phyloP scores from a whole-genome alignment of 257 asterid genomes.

The Ligustrum vulgare region DNA sequence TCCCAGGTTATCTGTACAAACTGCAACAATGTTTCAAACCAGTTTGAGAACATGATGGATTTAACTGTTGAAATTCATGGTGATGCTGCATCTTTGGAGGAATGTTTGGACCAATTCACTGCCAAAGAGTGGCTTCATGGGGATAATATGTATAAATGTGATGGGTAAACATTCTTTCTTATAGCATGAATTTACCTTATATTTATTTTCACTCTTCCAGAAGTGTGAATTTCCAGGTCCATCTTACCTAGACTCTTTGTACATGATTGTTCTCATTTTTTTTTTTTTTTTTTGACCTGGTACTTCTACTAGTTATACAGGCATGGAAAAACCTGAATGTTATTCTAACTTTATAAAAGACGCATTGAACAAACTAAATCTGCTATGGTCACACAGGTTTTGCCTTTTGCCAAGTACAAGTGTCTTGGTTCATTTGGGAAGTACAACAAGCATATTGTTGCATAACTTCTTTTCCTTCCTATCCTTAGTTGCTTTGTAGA shows the following conservation, averaged over 20 bases:
- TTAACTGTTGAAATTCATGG: constrained; percentile 98
- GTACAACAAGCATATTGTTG: background rate
- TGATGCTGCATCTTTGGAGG: constrained; percentile 91
- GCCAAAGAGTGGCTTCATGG: constrained; percentile 92
- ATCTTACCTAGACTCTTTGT: background rate
- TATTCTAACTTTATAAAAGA: background rate
- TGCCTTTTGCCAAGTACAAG: background rate
- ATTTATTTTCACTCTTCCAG: background rate
- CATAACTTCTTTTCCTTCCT: constrained; percentile 5
- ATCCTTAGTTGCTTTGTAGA: background rate
- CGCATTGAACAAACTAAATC: background rate
- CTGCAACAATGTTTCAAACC: constrained; percentile 83
- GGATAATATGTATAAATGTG: constrained; percentile 97
- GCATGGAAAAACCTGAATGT: background rate
- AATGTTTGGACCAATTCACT: constrained; percentile 96
- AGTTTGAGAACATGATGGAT: constrained; percentile 97
- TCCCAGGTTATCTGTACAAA: constrained; percentile 85
- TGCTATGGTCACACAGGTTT: background rate
- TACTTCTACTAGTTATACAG: background rate
- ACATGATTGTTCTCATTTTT: background rate
- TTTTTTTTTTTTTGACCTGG: background rate
- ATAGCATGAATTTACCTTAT: background rate
- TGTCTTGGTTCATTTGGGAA: background rate
- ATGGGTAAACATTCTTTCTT: constrained; percentile 55
- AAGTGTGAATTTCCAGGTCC: background rate